These are phyloP conservation scores for Elsinoe ampelina DNA, from an alignment of 2,329 filamentous ascomycete genomes.

Conservation along the genomic window DNA sequence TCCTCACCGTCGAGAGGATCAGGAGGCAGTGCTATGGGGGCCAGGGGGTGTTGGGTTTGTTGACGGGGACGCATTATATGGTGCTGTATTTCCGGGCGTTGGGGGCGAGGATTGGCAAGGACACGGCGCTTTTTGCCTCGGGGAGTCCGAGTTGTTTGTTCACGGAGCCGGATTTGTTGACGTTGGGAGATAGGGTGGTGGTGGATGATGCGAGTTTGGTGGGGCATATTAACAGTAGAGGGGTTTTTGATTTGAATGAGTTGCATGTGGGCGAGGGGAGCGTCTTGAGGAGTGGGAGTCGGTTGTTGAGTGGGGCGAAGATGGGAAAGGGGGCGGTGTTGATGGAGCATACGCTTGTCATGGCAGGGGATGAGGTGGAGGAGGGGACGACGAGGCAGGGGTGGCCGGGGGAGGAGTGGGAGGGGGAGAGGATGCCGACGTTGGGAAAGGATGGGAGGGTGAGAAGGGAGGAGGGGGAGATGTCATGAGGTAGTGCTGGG, in stretches of 20 bases:
- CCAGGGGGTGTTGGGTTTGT: slow-evolving; percentile 42
- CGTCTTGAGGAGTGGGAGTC: slow-evolving; percentile 44
- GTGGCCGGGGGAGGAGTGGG: slow-evolving; percentile 43
- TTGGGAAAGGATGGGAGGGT: background rate
- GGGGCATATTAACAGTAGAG: slow-evolving; percentile 48
- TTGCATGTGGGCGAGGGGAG: slow-evolving; percentile 43
- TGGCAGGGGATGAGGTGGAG: slow-evolving; percentile 48
- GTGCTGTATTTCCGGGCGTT: slow-evolving; percentile 46
- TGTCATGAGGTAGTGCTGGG: background rate
- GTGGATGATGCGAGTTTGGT: slow-evolving; percentile 50
- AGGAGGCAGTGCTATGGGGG: slow-evolving; percentile 43
- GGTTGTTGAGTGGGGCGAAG: slow-evolving; percentile 44
- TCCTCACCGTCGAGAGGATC: slow-evolving; percentile 43
- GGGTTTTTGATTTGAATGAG: slow-evolving; percentile 47
- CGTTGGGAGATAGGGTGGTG: slow-evolving; percentile 43
- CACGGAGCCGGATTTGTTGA: slow-evolving; percentile 49
- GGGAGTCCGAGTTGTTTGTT: slow-evolving; percentile 45
- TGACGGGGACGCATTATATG: slow-evolving; percentile 46
- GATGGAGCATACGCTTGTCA: slow-evolving; percentile 49
- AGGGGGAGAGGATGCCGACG: slow-evolving; percentile 22
- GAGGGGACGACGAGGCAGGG: slow-evolving; percentile 45
- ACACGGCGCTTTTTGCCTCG: slow-evolving; percentile 48
- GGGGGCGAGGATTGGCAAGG: slow-evolving; percentile 45
- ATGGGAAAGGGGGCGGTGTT: slow-evolving; percentile 47
- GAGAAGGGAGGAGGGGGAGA: background rate